phyloP scores from a whole-genome alignment of 176 grass and related monocot species.

The maize (Zea mays) region Zm-B73-REFERENCE-NAM-5.0 NC_050100.1:192794001-192794500 shows the following conservation, averaged over 20 bases:
- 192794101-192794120: neutral
- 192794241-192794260: conserved; percentile 6
- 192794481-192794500: neutral
- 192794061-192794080: neutral
- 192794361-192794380: conserved; percentile 83
- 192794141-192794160: neutral
- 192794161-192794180: conserved; percentile 22
- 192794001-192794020: conserved; percentile 65
- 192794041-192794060: conserved; percentile 64
- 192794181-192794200: neutral
- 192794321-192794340: conserved; percentile 84
- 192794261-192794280: neutral
- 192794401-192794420: neutral
- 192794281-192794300: conserved; percentile 60
- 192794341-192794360: conserved; percentile 80
- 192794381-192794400: conserved; percentile 74
- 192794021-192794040: conserved; percentile 71
- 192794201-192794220: neutral
- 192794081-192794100: neutral
- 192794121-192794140: neutral
- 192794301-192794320: conserved; percentile 89
- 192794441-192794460: neutral
- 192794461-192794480: neutral
- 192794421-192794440: conserved; percentile 16
- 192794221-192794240: neutral